Percentiles rank a stretch among this genome's conserved stretches.
Evolutionary conservation across 176 grass and related monocot genomes (phyloP).

Genomic region (Oryza australiensis): DNA sequence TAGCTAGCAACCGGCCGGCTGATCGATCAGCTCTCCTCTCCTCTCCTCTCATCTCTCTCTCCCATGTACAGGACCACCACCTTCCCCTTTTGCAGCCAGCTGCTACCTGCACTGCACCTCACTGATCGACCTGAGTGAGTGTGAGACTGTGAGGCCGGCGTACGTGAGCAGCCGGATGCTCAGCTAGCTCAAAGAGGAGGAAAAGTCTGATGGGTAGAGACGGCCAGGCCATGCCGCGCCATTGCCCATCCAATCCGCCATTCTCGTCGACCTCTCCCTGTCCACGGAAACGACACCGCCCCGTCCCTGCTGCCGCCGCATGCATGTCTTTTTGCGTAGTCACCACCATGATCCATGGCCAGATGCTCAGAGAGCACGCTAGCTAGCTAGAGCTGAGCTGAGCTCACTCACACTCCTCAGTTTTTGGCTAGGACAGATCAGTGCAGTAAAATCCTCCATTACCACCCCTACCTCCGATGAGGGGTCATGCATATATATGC

Average conservation of each 20-base stretch:
- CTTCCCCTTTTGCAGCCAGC: constrained; percentile 1
- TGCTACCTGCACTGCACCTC: neutral
- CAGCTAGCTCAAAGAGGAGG: neutral
- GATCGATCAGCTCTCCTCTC: too few relatives aligned
- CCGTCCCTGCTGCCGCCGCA: neutral
- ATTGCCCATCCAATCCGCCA: neutral
- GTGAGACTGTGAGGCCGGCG: neutral
- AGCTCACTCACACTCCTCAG: neutral
- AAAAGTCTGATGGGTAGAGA: neutral
- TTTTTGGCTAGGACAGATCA: neutral
- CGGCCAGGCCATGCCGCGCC: neutral
- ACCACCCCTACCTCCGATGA: neutral
- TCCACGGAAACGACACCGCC: neutral
- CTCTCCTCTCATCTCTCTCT: neutral
- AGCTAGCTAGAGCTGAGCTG: neutral
- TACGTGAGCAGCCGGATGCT: too few relatives aligned
- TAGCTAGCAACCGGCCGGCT: too few relatives aligned
- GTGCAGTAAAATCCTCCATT: constrained; percentile 35
- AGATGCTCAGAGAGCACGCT: neutral
- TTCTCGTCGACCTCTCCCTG: neutral
- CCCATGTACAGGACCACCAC: constrained; percentile 8
- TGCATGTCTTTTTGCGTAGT: constrained; percentile 40
- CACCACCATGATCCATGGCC: neutral
- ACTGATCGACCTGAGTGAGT: neutral
- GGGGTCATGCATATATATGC: neutral